Conservation (phyloP, 441 rosid genomes). For the Erodium trifolium region DNA sequence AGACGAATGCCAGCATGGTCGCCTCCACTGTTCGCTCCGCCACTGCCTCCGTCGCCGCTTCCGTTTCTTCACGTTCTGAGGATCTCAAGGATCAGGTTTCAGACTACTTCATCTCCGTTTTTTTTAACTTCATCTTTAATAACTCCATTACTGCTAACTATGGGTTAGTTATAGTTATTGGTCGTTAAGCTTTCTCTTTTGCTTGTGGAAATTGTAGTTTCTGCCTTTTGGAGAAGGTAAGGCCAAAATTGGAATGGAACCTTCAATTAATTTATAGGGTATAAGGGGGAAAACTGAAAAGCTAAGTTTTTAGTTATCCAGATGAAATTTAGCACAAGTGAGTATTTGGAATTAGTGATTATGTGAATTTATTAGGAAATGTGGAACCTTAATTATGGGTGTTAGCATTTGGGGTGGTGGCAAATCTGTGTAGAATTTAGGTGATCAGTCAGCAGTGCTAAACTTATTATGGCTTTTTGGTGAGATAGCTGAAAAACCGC, state of each 20-base stretch:
- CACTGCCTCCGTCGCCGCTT: constrained; percentile 74
- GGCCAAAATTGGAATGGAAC: not conserved
- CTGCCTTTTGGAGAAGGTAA: too few relatives aligned
- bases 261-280: not conserved
- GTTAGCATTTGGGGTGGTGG: not conserved
- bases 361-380: constrained; percentile 2
- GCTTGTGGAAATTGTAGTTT: too few relatives aligned
- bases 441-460: not conserved
- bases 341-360: not conserved
- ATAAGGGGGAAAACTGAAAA: not conserved
- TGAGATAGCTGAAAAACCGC: not conserved
- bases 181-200: not conserved
- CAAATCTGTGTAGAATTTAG: not conserved
- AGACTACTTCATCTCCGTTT: too few relatives aligned
- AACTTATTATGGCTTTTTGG: not conserved
- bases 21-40: constrained; percentile 87
- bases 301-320: not conserved
- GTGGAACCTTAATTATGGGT: not conserved
- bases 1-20: constrained; percentile 76
- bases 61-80: constrained; percentile 50
- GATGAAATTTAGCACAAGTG: not conserved
- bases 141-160: not conserved
- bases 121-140: not conserved
- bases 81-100: constrained; percentile 71
- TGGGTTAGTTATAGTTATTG: too few relatives aligned